These are phyloP conservation scores for Papiliotrema laurentii DNA, from an alignment of 1,284 basidiomycete species.

Conservation along the genomic window DNA sequence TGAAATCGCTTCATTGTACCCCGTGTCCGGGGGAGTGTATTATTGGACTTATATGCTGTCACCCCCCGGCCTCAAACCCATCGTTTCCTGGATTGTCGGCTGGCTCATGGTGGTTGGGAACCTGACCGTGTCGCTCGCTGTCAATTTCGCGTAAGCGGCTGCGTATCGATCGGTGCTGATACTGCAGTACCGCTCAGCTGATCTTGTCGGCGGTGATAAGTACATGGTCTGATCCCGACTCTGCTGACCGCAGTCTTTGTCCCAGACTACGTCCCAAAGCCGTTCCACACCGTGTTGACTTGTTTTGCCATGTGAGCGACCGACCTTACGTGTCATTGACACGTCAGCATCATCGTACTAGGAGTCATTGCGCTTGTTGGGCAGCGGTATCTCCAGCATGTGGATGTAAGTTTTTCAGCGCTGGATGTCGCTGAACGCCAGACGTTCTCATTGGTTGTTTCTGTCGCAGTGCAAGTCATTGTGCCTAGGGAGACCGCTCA, in stretches of 20 bases:
- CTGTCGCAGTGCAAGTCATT: conserved; percentile 16
- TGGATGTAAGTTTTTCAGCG: not conserved
- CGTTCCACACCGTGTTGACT: conserved; percentile 36
- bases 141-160: conserved; percentile 42
- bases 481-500: not conserved
- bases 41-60: conserved; percentile 49
- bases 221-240: conserved; percentile 1
- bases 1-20: conserved; percentile 49
- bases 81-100: conserved; percentile 48
- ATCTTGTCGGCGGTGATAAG: conserved; percentile 35
- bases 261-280: conserved; percentile 26
- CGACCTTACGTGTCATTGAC: no score
- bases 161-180: not conserved
- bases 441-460: conserved; percentile 30
- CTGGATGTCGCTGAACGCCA: conserved; percentile 3
- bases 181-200: conserved; percentile 42
- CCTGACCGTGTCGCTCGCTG: conserved; percentile 47
- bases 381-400: not conserved
- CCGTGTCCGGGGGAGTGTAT: conserved; percentile 48
- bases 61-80: conserved; percentile 34
- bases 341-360: not conserved
- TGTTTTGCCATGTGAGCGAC: not conserved
- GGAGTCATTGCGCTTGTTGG: not conserved
- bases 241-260: conserved; percentile 11
- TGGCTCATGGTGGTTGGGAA: conserved; percentile 50